A percentile compares a stretch with the other conserved stretches of the same genome.
These are phyloP conservation scores for Penicillium sp. DNA, from an alignment of 2,329 filamentous ascomycete genomes.

Conservation along the genomic window DNA sequence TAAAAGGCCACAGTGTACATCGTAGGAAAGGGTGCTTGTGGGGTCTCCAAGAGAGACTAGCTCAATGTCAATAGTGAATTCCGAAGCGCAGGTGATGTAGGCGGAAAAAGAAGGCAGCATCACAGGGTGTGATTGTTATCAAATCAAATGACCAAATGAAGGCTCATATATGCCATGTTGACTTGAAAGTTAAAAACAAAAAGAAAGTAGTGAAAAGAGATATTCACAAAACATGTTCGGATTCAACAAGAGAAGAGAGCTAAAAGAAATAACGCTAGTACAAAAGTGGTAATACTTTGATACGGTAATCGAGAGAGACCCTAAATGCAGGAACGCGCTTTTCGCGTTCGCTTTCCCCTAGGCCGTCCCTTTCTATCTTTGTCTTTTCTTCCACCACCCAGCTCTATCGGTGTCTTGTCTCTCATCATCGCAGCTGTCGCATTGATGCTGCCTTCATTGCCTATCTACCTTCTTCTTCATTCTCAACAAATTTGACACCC, in stretches of 20 bases:
- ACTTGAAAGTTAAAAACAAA: neutral
- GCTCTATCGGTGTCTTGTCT: neutral
- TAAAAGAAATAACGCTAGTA: constrained; percentile 10
- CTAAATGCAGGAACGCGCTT: constrained; percentile 23
- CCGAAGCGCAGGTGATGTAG: neutral
- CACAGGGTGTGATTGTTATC: neutral
- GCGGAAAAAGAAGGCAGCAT: neutral
- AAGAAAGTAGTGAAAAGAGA: neutral
- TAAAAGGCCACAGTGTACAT: constrained; percentile 1
- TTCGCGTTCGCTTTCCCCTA: constrained; percentile 21
- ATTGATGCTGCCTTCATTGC: neutral
- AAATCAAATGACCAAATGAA: neutral
- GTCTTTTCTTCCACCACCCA: constrained; percentile 2
- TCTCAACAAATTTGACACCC: neutral
- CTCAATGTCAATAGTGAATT: neutral
- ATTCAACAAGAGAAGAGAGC: neutral
- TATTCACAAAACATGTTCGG: neutral
- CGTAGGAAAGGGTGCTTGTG: neutral
- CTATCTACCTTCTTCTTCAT: constrained; percentile 7
- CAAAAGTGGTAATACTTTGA: constrained; percentile 21
- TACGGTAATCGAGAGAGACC: constrained; percentile 16
- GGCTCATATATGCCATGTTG: neutral
- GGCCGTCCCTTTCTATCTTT: neutral
- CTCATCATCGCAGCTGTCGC: neutral
- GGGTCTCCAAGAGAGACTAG: neutral